Conservation (phyloP, 306 rosid species). For the Cucurbita pepo region DNA sequence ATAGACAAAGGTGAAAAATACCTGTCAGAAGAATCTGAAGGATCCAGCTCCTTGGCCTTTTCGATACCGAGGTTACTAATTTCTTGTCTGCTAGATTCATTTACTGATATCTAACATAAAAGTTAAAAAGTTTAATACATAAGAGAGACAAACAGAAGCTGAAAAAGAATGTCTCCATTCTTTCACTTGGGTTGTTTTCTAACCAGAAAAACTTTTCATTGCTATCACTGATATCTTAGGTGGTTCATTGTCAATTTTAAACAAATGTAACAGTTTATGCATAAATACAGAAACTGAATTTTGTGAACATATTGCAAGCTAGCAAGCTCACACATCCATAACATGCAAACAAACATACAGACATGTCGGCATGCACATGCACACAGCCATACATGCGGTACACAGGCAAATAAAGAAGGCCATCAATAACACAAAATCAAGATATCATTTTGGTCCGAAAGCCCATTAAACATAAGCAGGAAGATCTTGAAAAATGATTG, state of each 20-base stretch:
- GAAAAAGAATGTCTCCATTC: not conserved
- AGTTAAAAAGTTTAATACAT: slow-evolving; percentile 6
- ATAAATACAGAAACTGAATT: not conserved
- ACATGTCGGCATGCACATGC: not conserved
- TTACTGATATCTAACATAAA: slow-evolving; percentile 43
- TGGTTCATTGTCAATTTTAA: not conserved
- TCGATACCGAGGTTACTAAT: slow-evolving; percentile 28
- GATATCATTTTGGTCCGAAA: not conserved
- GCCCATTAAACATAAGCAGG: not conserved
- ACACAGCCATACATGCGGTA: not conserved
- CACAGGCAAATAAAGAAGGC: not conserved
- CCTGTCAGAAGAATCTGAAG: slow-evolving; percentile 33
- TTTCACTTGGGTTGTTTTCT: not conserved
- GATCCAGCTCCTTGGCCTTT: slow-evolving; percentile 23
- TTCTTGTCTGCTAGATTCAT: slow-evolving; percentile 44
- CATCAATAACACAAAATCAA: not conserved
- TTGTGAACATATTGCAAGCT: not conserved
- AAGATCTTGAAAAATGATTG: not conserved
- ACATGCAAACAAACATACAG: not conserved
- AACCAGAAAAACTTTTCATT: not conserved
- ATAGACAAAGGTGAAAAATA: slow-evolving; percentile 7
- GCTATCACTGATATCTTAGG: not conserved
- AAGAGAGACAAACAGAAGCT: not conserved
- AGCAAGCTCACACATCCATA: not conserved
- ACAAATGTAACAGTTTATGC: not conserved